Evolutionary conservation across 495 filamentous ascomycete species (phyloP), one percentile per base, ranked within the genome.

Genomic region (Letharia columbiana): DNA sequence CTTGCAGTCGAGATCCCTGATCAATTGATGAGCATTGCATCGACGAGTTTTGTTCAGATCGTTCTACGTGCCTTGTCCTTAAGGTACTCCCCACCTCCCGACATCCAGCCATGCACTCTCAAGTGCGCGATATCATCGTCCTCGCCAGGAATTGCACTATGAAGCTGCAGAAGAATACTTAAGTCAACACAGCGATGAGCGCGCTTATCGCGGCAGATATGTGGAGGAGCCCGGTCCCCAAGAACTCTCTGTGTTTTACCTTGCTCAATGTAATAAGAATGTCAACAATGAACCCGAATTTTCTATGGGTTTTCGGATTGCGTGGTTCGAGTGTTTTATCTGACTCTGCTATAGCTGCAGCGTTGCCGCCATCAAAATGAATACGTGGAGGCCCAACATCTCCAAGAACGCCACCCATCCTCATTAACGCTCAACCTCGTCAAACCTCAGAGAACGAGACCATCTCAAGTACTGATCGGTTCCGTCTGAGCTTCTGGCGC

Each of bases 1-100:
- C 89, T 73, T 97, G 92, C 63, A 82, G 77, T 73, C 83, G 86
- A 66, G 92, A 89, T 78, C 92, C 92, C 88, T 92, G 71, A 17
- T 63, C 15, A 61, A 56, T 40, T 44, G 57, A 68, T 72, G 66
- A 70, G 59, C 23, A 23, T 56, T 28, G 62, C 60, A 28, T 41
- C 58, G 11, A 20, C 12, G 35, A 33, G 15, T 39, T 9, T 4
- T 12, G 20, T 20, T 23, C 35, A 61, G 60, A 44, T 57, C 41
- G 65, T 71, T 49, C 62, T 37, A 66, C 75, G 58, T 78, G 89
- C 87, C 82, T 95, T 91, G 93, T 96, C 89, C 75, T 92, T 92
- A 73, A 96, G 89, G 78, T 86, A 88, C 70, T 84, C 82, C 67
- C 83, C 85, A 71, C 82, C 83, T 75, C 80, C 79, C 77, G 89